A percentile compares a stretch with the other conserved stretches of the same genome.
These are phyloP conservation scores for Pyracantha coccinea DNA, from an alignment of 331 rosid genomes.

Conservation along the genomic window DNA sequence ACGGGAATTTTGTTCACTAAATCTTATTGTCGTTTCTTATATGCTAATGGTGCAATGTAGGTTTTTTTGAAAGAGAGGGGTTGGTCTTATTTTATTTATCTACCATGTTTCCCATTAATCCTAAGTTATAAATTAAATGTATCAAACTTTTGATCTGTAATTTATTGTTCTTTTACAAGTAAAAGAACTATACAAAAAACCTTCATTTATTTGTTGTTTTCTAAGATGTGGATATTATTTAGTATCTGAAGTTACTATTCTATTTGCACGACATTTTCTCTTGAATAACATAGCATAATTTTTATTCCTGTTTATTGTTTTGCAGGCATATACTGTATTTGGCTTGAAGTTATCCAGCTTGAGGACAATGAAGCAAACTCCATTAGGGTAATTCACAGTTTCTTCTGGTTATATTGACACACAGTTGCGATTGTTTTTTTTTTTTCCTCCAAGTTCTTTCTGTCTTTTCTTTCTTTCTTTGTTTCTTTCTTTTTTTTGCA, in stretches of 20 bases:
- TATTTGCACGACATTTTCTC: background rate
- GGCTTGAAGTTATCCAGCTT: constrained; percentile 80
- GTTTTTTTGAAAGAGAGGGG: no score
- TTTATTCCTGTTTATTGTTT: constrained; percentile 25
- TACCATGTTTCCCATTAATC: no score
- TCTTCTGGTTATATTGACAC: constrained; percentile 13
- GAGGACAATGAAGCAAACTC: constrained; percentile 76
- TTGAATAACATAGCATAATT: background rate
- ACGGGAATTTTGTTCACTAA: no score
- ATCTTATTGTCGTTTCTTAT: no score
- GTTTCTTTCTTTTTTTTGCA: background rate
- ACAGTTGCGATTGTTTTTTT: background rate
- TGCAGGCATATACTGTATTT: constrained; percentile 58
- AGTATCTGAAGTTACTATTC: background rate
- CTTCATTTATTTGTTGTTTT: background rate
- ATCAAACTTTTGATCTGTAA: background rate
- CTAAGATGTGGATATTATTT: background rate
- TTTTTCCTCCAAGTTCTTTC: no score
- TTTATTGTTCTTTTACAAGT: background rate
- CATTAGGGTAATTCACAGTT: constrained; percentile 46
- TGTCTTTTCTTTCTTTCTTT: background rate
- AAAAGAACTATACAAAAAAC: background rate
- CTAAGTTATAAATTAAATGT: no score
- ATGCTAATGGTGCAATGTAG: no score
- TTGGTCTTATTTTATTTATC: no score